Conservation (phyloP, 176 grass and related monocot genomes). For the Cenchrus americanus region DNA sequence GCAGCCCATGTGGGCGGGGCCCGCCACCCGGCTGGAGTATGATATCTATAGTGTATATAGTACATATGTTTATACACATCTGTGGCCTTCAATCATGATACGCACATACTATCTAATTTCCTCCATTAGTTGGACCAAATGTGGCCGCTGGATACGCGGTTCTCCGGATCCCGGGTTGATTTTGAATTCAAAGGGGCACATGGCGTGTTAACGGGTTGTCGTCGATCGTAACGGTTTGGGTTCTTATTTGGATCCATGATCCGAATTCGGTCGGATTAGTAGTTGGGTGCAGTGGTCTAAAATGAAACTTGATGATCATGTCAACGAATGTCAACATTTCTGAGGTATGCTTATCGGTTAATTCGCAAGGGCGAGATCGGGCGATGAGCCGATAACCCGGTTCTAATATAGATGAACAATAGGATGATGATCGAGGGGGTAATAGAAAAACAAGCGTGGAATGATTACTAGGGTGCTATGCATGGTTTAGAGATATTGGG, state of each 20-base stretch:
- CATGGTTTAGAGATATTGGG: constrained; percentile 12
- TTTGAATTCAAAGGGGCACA: constrained; percentile 29
- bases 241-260: neutral
- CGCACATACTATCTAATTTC: neutral
- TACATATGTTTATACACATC: neutral
- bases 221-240: neutral
- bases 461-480: constrained; percentile 44
- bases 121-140: constrained; percentile 18
- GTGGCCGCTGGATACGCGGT: constrained; percentile 39
- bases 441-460: constrained; percentile 33
- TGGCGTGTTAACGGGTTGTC: constrained; percentile 38
- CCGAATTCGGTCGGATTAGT: neutral
- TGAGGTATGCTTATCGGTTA: neutral
- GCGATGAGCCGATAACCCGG: neutral
- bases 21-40: neutral
- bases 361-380: neutral
- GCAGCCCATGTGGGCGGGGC: constrained; percentile 45
- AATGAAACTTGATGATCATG: neutral
- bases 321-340: neutral
- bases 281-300: neutral
- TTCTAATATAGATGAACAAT: neutral
- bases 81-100: neutral
- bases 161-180: constrained; percentile 32
- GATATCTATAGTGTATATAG: neutral
- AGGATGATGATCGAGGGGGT: constrained; percentile 20